Evolutionary conservation across 202 grass and related monocot genomes (phyloP).

Genomic region (Bolboschoenoplectus hybrid): DNA sequence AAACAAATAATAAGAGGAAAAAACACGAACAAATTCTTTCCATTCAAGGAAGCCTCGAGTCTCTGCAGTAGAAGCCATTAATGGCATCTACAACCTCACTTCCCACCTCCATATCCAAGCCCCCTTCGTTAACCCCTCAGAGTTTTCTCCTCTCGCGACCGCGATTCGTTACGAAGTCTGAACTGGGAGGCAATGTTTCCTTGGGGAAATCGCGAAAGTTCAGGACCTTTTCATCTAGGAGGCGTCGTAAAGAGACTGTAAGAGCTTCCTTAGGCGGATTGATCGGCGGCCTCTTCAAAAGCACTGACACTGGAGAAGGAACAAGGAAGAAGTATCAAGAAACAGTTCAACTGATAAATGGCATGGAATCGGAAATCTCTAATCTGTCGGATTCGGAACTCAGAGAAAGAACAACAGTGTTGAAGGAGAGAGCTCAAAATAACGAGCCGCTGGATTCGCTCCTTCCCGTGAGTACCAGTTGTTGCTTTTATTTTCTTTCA

Average conservation of each 20-base stretch:
- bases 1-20: not conserved
- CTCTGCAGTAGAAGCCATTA: constrained; percentile 15
- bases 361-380: constrained; percentile 74
- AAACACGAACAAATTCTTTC: not conserved
- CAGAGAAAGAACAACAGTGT: constrained; percentile 57
- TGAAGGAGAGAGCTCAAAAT: constrained; percentile 69
- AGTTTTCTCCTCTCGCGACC: constrained; percentile 23
- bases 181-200: constrained; percentile 19
- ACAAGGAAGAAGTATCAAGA: constrained; percentile 67
- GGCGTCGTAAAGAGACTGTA: constrained; percentile 19
- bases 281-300: constrained; percentile 79
- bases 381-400: constrained; percentile 70
- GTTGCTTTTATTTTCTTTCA: constrained; percentile 1
- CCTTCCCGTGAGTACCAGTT: constrained; percentile 60
- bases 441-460: constrained; percentile 77
- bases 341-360: constrained; percentile 61
- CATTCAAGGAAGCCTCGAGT: not conserved
- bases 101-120: constrained; percentile 41
- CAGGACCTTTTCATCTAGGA: constrained; percentile 20
- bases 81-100: constrained; percentile 40
- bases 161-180: constrained; percentile 34
- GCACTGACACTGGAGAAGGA: constrained; percentile 77
- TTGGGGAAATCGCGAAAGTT: constrained; percentile 22
- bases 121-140: constrained; percentile 20
- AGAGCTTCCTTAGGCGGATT: constrained; percentile 57